A percentile compares a stretch with the other conserved stretches of the same genome.
These are phyloP conservation scores for Rubia tinctorum DNA, from an alignment of 305 asterid genomes.

Conservation along the genomic window DNA sequence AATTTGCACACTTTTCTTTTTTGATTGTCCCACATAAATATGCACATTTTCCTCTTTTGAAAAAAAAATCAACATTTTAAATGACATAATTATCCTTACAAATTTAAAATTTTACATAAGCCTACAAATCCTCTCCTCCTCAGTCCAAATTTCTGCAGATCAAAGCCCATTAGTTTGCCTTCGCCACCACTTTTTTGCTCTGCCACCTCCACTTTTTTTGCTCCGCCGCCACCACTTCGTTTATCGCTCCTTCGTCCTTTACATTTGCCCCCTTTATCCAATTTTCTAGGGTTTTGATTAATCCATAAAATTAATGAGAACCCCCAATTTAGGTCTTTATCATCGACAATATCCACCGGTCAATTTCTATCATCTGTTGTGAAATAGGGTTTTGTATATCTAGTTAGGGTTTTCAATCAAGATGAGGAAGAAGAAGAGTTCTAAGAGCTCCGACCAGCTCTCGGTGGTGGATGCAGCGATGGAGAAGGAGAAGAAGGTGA, in stretches of 20 bases:
- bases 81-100: too few relatives aligned
- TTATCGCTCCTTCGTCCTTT: background rate
- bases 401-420: background rate
- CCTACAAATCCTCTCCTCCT: too few relatives aligned
- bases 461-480: conserved; percentile 22
- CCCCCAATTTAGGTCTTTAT: background rate
- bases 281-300: conserved; percentile 4
- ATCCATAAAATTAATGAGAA: background rate
- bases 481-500: conserved; percentile 25
- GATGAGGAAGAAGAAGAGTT: conserved; percentile 65
- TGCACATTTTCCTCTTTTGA: too few relatives aligned
- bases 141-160: too few relatives aligned
- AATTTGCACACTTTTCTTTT: too few relatives aligned
- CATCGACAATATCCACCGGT: background rate
- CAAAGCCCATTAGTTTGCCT: too few relatives aligned
- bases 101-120: too few relatives aligned
- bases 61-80: too few relatives aligned
- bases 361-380: background rate
- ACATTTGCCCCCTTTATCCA: background rate
- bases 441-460: conserved; percentile 33
- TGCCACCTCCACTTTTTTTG: too few relatives aligned
- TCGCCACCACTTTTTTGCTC: too few relatives aligned
- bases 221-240: too few relatives aligned
- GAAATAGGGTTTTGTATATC: background rate
- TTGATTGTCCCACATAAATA: too few relatives aligned